Conservation (phyloP, 192 early-diverging fungal species). For the Dissophora globulifera region DNA sequence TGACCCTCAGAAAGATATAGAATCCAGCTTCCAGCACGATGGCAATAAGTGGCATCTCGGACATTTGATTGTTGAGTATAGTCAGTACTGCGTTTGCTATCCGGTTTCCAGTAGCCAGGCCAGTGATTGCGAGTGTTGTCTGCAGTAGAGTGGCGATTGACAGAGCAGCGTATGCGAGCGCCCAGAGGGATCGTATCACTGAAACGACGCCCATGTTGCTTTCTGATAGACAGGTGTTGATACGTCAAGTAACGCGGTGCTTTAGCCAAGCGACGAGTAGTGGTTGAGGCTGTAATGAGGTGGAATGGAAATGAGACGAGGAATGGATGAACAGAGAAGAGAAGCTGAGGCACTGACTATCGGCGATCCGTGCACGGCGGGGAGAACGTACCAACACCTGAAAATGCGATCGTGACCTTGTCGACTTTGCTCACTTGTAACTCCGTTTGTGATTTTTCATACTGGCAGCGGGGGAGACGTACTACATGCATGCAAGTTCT, state of each 20-base stretch:
- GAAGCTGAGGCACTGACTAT: too few relatives aligned
- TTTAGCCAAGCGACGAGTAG: background rate
- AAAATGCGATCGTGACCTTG: too few relatives aligned
- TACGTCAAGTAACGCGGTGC: too few relatives aligned
- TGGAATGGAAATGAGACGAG: background rate
- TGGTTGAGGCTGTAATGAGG: background rate
- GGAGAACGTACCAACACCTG: too few relatives aligned
- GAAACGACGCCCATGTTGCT: slow-evolving; percentile 12
- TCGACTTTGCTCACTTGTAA: too few relatives aligned
- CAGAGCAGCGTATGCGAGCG: slow-evolving; percentile 17
- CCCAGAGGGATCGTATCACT: slow-evolving; percentile 21
- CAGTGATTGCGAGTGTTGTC: slow-evolving; percentile 13
- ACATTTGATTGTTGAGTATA: slow-evolving; percentile 21
- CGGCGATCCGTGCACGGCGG: too few relatives aligned
- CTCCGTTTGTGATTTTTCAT: too few relatives aligned
- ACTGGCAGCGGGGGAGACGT: too few relatives aligned
- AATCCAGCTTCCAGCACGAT: slow-evolving; percentile 13
- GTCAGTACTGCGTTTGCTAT: slow-evolving; percentile 24
- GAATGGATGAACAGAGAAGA: background rate
- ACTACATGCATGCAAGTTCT: too few relatives aligned
- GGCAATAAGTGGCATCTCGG: slow-evolving; percentile 29
- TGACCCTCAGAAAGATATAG: slow-evolving; percentile 27
- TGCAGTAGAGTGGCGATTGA: slow-evolving; percentile 12
- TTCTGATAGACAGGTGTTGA: background rate
- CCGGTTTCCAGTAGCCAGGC: slow-evolving; percentile 15